Evolutionary conservation across 2,329 filamentous ascomycete genomes (phyloP).

Genomic region (Penicillium sp.): DNA sequence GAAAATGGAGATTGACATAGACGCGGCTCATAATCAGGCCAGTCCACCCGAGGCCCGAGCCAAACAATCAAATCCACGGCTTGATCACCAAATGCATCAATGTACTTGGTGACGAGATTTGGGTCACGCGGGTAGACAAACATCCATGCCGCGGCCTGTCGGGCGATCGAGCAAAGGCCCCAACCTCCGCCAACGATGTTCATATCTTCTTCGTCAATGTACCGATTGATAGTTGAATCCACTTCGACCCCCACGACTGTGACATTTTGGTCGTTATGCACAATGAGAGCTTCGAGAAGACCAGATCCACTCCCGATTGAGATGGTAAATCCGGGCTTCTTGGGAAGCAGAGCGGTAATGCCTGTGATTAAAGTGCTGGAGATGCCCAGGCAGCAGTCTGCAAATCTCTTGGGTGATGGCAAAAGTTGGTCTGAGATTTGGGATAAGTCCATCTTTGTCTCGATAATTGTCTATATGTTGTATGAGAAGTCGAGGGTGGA

Average conservation of each 20-base stretch:
- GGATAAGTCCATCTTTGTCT: slow-evolving; percentile 16
- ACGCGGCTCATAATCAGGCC: slow-evolving; percentile 32
- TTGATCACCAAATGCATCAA: slow-evolving; percentile 30
- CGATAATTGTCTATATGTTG: neutral
- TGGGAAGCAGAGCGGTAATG: slow-evolving; percentile 25
- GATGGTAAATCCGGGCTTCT: slow-evolving; percentile 33
- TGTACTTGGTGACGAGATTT: slow-evolving; percentile 46
- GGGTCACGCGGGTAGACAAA: slow-evolving; percentile 57
- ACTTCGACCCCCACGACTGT: slow-evolving; percentile 52
- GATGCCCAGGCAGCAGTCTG: slow-evolving; percentile 31
- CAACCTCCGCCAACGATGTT: slow-evolving; percentile 47
- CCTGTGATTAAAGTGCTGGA: slow-evolving; percentile 25
- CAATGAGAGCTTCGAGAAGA: slow-evolving; percentile 49
- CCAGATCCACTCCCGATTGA: slow-evolving; percentile 55
- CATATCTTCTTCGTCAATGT: slow-evolving; percentile 45
- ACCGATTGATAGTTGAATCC: slow-evolving; percentile 44
- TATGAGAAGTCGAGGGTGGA: neutral
- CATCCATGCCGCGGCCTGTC: slow-evolving; percentile 48
- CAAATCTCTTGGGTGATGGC: slow-evolving; percentile 21
- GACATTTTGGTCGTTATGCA: slow-evolving; percentile 23
- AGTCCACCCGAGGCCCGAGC: slow-evolving; percentile 33
- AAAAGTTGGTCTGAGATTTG: slow-evolving; percentile 18
- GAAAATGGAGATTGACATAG: slow-evolving; percentile 26
- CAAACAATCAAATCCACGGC: slow-evolving; percentile 28
- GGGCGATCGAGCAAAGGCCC: slow-evolving; percentile 44